phyloP scores from a whole-genome alignment of 2,329 filamentous ascomycete genomes.

The Parafenestella ontariensis region DNA sequence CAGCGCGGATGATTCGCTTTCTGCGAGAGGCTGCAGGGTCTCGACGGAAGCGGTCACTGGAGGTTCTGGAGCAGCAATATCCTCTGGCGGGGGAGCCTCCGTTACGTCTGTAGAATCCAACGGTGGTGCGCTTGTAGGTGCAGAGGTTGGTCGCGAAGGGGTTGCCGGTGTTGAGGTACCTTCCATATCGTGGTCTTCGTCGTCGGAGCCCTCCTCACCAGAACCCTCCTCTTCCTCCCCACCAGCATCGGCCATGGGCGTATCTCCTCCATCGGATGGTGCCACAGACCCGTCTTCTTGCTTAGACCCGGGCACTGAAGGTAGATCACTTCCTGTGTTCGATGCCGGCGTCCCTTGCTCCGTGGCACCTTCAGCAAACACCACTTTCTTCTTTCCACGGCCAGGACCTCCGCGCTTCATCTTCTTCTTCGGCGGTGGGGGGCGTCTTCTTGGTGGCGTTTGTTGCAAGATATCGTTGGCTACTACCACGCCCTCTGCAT shows the following conservation, averaged over 20 bases:
- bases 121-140: conserved; percentile 17
- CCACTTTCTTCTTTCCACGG: conserved; percentile 78
- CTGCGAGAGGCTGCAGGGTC: conserved; percentile 5
- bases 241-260: conserved; percentile 54
- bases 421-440: conserved; percentile 81
- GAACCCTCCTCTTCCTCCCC: conserved; percentile 56
- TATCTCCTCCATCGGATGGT: conserved; percentile 47
- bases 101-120: conserved; percentile 19
- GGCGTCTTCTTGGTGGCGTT: conserved; percentile 66
- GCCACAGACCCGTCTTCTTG: conserved; percentile 51
- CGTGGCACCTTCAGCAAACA: conserved; percentile 60
- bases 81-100: background rate
- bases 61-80: conserved; percentile 1
- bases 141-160: conserved; percentile 32
- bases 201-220: conserved; percentile 53
- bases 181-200: conserved; percentile 57
- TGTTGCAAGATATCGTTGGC: conserved; percentile 54
- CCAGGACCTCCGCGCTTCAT: conserved; percentile 84
- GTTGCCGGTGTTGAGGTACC: conserved; percentile 54
- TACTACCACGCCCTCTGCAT: conserved; percentile 66
- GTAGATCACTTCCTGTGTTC: conserved; percentile 27
- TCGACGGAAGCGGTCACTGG: conserved; percentile 7
- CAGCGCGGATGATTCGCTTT: conserved; percentile 11
- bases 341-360: conserved; percentile 38
- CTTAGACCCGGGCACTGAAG: conserved; percentile 38